phyloP scores from a whole-genome alignment of 768 basidiomycete genomes.

The Trametopsis cervina region DNA sequence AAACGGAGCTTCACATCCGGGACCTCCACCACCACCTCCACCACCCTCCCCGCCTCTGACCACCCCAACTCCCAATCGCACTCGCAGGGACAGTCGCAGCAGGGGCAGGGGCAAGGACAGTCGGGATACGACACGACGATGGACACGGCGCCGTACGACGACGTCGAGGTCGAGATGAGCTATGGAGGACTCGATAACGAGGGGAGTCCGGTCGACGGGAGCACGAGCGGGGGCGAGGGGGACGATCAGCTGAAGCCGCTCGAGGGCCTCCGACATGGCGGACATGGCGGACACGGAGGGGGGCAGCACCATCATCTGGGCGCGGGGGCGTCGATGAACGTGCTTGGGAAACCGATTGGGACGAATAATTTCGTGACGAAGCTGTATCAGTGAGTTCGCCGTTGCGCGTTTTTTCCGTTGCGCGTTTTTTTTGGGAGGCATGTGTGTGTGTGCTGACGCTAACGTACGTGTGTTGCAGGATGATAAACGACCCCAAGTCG shows the following conservation, averaged over 20 bases:
- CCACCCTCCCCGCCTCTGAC: constrained; percentile 14
- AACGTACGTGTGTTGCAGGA: constrained; percentile 42
- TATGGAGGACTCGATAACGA: constrained; percentile 40
- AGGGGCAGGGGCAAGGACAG: too few species aligned
- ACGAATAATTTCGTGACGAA: constrained; percentile 86
- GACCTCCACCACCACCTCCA: constrained; percentile 24
- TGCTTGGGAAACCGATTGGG: constrained; percentile 58
- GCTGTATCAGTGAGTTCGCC: constrained; percentile 64
- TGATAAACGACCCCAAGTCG: constrained; percentile 81
- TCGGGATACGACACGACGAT: constrained; percentile 16
- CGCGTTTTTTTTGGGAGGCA: too few species aligned
- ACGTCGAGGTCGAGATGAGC: constrained; percentile 52
- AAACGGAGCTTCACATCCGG: constrained; percentile 58
- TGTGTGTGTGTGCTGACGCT: too few species aligned
- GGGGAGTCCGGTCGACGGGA: constrained; percentile 37
- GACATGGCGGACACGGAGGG: too few species aligned
- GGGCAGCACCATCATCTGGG: too few species aligned
- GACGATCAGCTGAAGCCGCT: constrained; percentile 29
- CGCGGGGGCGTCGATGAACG: constrained; percentile 27
- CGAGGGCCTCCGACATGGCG: constrained; percentile 13
- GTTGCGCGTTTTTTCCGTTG: neutral
- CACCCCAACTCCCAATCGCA: too few species aligned
- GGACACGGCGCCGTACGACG: constrained; percentile 46
- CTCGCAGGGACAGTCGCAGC: too few species aligned
- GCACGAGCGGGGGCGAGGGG: constrained; percentile 28